These are phyloP conservation scores for Colletotrichum musae DNA, from an alignment of 2,329 filamentous ascomycete species.

Conservation along the genomic window DNA sequence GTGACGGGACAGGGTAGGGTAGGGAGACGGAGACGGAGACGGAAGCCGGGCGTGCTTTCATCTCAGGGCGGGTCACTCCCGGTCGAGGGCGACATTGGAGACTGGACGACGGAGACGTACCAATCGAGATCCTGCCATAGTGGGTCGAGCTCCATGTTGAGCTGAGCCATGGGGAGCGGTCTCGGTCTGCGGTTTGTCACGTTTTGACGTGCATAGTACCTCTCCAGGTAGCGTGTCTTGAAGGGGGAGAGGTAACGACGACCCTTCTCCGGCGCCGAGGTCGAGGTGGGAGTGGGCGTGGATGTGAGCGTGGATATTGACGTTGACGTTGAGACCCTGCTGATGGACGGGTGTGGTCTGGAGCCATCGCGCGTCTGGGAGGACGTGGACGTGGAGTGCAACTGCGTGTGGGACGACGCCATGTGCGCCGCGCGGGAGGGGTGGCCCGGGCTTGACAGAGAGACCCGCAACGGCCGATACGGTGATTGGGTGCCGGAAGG, in stretches of 20 bases:
- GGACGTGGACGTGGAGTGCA: slow-evolving; percentile 11
- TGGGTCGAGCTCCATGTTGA: slow-evolving; percentile 68
- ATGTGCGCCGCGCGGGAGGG: slow-evolving; percentile 29
- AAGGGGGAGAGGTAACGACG: slow-evolving; percentile 41
- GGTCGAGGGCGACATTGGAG: not conserved
- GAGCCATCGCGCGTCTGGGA: slow-evolving; percentile 23
- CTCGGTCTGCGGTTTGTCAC: slow-evolving; percentile 47
- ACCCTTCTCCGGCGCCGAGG: slow-evolving; percentile 36
- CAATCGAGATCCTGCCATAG: slow-evolving; percentile 84
- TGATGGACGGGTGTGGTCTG: slow-evolving; percentile 25
- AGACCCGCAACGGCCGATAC: slow-evolving; percentile 7
- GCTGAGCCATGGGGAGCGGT: slow-evolving; percentile 48
- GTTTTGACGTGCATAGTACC: slow-evolving; percentile 45
- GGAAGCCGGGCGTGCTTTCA: no score
- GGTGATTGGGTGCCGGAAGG: slow-evolving; percentile 25
- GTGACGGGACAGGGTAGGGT: slow-evolving; percentile 9
- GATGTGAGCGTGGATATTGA: slow-evolving; percentile 9
- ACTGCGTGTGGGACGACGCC: slow-evolving; percentile 30
- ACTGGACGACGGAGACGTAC: slow-evolving; percentile 62
- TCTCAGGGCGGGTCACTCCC: slow-evolving; percentile 15
- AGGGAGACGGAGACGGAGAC: not conserved
- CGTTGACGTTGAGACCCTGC: slow-evolving; percentile 28
- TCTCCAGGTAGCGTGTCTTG: slow-evolving; percentile 42
- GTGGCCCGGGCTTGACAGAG: slow-evolving; percentile 21
- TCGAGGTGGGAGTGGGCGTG: slow-evolving; percentile 12